Conservation (phyloP, 306 rosid species). For the Pterocarpus santalinus region DNA sequence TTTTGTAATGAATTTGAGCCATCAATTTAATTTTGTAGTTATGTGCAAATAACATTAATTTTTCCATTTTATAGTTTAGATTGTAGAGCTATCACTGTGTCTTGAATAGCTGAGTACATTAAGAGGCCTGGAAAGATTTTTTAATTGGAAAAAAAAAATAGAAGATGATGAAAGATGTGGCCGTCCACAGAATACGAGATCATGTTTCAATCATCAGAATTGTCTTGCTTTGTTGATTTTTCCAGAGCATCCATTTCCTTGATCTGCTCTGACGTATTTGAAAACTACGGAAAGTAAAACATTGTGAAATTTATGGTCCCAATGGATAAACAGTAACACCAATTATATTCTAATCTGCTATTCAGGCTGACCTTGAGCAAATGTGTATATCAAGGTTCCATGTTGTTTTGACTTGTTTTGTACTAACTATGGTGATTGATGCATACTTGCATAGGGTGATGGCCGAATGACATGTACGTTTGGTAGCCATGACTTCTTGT, state of each 20-base stretch:
- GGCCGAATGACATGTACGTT: too few species aligned
- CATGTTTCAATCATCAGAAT: slow-evolving; percentile 9
- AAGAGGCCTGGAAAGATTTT: not conserved
- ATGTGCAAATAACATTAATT: not conserved
- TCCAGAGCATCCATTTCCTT: not conserved
- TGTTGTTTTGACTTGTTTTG: not conserved
- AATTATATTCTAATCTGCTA: not conserved
- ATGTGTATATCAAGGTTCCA: not conserved
- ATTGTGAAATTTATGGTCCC: not conserved
- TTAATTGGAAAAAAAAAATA: not conserved
- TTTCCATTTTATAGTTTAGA: not conserved
- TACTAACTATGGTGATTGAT: not conserved
- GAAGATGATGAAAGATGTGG: not conserved
- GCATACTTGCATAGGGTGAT: too few species aligned
- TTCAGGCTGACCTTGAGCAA: not conserved
- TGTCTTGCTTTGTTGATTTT: not conserved
- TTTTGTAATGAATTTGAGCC: not conserved
- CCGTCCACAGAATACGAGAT: not conserved
- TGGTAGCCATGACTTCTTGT: too few species aligned
- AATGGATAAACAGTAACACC: slow-evolving; percentile 23
- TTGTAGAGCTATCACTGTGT: not conserved
- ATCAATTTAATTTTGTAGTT: not conserved
- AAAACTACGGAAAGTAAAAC: not conserved
- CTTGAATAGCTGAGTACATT: not conserved
- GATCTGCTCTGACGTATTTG: slow-evolving; percentile 33